Conservation (phyloP, 2,329 filamentous ascomycete species). For the Colletotrichum tofieldiae region DNA sequence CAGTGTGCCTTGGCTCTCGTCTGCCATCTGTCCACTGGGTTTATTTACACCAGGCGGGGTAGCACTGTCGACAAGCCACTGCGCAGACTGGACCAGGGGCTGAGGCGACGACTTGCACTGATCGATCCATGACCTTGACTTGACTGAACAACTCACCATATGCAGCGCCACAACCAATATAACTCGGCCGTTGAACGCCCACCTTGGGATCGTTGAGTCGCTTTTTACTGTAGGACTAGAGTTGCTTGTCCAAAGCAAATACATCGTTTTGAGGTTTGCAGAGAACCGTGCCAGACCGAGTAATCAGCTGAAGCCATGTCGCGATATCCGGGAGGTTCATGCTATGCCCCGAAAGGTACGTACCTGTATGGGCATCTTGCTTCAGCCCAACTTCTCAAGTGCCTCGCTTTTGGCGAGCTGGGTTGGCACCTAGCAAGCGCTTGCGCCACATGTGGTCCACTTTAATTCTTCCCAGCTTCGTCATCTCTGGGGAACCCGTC, state of each 20-base stretch:
- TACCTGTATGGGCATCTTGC: not conserved
- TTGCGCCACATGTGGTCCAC: conserved; percentile 23
- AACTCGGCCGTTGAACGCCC: conserved; percentile 6
- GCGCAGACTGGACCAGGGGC: not conserved
- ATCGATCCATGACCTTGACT: conserved; percentile 10
- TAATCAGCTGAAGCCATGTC: not conserved
- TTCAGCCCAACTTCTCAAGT: not conserved
- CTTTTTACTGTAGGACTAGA: not conserved
- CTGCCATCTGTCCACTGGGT: not conserved
- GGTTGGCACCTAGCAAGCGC: conserved; percentile 13
- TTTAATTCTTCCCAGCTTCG: conserved; percentile 16
- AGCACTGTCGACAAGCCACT: not conserved
- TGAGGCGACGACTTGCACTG: conserved; percentile 18
- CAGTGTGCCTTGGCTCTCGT: conserved; percentile 10
- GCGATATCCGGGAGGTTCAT: conserved; percentile 3
- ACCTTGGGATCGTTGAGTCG: not conserved
- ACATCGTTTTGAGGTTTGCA: not conserved
- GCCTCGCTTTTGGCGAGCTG: not conserved
- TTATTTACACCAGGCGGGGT: not conserved
- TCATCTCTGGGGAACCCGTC: conserved; percentile 38
- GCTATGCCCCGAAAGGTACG: not conserved
- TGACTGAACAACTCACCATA: conserved; percentile 17
- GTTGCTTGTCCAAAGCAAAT: not conserved
- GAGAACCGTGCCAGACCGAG: not conserved
- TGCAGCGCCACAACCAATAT: conserved; percentile 27